Evolutionary conservation across 2,329 filamentous ascomycete genomes (phyloP).

Genomic region (Aschersonia sp.): DNA sequence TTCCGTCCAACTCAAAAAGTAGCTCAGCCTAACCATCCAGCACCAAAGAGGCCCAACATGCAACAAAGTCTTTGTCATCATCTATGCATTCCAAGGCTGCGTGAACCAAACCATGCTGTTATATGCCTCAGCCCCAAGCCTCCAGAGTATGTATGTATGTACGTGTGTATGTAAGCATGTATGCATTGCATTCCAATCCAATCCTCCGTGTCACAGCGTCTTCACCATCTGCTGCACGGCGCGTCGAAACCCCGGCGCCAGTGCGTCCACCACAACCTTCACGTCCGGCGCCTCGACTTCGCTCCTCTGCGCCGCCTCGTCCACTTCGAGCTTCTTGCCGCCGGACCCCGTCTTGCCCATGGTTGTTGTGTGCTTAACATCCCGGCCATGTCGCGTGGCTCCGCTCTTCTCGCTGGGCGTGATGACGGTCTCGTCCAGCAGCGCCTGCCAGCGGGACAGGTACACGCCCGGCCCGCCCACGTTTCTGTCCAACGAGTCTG

Average conservation of each 20-base stretch:
- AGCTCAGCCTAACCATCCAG: no score
- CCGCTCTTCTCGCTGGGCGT: slow-evolving; percentile 43
- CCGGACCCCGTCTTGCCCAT: slow-evolving; percentile 27
- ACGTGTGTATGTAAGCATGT: no score
- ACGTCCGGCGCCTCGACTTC: slow-evolving; percentile 15
- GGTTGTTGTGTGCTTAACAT: slow-evolving; percentile 29
- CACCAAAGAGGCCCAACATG: no score
- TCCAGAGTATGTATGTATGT: no score
- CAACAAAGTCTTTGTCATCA: no score
- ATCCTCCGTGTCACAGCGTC: not conserved
- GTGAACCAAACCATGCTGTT: no score
- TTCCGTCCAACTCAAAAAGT: no score
- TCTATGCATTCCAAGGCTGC: no score
- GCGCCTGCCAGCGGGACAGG: slow-evolving; percentile 54
- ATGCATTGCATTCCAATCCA: no score
- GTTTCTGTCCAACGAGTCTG: slow-evolving; percentile 14
- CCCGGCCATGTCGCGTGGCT: slow-evolving; percentile 34
- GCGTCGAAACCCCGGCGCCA: slow-evolving; percentile 25
- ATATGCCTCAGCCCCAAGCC: no score
- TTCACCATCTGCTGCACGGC: slow-evolving; percentile 23
- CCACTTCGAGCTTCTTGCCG: slow-evolving; percentile 7
- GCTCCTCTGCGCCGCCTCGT: slow-evolving; percentile 8
- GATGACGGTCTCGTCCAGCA: slow-evolving; percentile 55
- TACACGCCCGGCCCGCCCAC: slow-evolving; percentile 56
- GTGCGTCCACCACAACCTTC: slow-evolving; percentile 13